Percentiles rank a stretch among this genome's conserved stretches.
Conservation (phyloP, 768 basidiomycete genomes). For the Boletus sp. region DNA sequence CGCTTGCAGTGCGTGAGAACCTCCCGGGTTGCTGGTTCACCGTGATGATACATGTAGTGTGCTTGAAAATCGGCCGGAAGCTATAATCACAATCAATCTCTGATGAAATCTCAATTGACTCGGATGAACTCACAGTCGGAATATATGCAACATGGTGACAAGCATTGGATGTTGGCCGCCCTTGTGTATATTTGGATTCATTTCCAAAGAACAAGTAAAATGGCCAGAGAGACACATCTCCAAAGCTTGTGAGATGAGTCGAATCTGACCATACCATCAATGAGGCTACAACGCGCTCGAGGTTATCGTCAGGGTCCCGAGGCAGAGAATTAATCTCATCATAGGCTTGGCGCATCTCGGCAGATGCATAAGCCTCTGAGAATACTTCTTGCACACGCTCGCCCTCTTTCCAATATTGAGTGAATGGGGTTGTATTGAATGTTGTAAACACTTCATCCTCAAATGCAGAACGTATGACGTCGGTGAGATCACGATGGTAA, state of each 20-base stretch:
- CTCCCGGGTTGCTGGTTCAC: neutral
- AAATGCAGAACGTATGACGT: no score
- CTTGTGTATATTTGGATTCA: neutral
- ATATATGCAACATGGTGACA: slow-evolving; percentile 16
- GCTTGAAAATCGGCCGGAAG: neutral
- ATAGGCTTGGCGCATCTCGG: no score
- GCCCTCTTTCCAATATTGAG: no score
- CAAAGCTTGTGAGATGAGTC: slow-evolving; percentile 16
- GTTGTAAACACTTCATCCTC: no score
- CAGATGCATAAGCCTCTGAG: neutral
- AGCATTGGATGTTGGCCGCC: neutral
- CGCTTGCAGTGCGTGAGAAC: slow-evolving; percentile 16
- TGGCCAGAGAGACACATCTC: no score
- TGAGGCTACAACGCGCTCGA: no score
- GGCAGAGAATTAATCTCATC: no score
- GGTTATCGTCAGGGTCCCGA: no score
- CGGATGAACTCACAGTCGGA: neutral
- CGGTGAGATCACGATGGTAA: no score
- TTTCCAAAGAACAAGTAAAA: no score
- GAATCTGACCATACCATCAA: neutral
- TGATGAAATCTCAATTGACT: no score
- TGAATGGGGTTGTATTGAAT: no score
- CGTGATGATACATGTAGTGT: neutral
- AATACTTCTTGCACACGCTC: neutral
- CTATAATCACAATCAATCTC: neutral